phyloP scores from a whole-genome alignment of 2,329 filamentous ascomycete species.

The Didymella pomorum region DNA sequence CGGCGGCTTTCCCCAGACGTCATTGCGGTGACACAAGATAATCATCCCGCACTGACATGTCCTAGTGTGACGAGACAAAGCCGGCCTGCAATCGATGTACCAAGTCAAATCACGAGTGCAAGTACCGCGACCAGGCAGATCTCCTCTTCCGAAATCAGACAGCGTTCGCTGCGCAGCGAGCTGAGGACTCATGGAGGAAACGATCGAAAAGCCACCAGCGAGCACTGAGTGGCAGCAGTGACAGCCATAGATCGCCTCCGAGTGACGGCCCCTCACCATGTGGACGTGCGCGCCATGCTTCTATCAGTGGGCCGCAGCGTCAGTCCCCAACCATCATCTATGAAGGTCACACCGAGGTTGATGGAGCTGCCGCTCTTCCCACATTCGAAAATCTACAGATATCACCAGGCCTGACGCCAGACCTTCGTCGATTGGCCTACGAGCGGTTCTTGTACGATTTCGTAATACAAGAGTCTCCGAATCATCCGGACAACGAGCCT shows the following conservation, averaged over 20 bases:
- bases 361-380: not conserved
- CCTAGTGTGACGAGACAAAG: slow-evolving; percentile 45
- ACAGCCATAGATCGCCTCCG: slow-evolving; percentile 22
- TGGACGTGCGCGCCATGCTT: slow-evolving; percentile 14
- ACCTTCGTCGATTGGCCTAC: slow-evolving; percentile 38
- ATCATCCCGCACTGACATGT: not conserved
- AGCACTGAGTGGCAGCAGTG: slow-evolving; percentile 22
- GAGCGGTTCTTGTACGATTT: slow-evolving; percentile 47
- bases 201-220: slow-evolving; percentile 41
- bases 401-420: slow-evolving; percentile 21
- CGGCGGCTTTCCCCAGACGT: not conserved
- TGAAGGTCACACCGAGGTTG: not conserved
- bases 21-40: not conserved
- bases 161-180: slow-evolving; percentile 43
- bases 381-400: slow-evolving; percentile 28
- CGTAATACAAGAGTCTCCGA: slow-evolving; percentile 32
- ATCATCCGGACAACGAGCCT: slow-evolving; percentile 24
- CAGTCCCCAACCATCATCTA: slow-evolving; percentile 3
- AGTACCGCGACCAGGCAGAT: slow-evolving; percentile 44
- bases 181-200: slow-evolving; percentile 47
- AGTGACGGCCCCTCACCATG: slow-evolving; percentile 24
- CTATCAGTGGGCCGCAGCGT: slow-evolving; percentile 6
- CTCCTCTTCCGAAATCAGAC: slow-evolving; percentile 48
- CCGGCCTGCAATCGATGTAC: slow-evolving; percentile 42
- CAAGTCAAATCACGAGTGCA: slow-evolving; percentile 41